Conservation (phyloP, 441 rosid genomes). For the Mallotus repandus region DNA sequence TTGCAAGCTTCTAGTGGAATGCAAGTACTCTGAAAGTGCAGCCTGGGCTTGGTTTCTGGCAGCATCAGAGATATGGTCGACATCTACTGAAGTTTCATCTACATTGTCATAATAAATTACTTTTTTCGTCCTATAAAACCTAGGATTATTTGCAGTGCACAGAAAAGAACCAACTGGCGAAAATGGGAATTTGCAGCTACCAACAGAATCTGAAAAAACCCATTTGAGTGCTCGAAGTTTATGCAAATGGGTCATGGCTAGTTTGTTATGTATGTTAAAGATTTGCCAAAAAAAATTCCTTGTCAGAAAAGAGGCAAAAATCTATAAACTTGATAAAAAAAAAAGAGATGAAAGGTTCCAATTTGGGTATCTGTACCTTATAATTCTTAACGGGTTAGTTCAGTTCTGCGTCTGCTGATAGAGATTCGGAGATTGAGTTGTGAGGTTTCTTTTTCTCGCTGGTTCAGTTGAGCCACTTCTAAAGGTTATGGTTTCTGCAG, state of each 20-base stretch:
- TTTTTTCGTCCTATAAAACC: constrained; percentile 38
- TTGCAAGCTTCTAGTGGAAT: constrained; percentile 57
- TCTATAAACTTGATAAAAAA: background rate
- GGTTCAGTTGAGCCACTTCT: background rate
- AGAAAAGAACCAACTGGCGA: constrained; percentile 25
- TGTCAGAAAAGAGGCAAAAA: background rate
- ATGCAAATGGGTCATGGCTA: constrained; percentile 38
- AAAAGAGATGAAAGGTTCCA: background rate
- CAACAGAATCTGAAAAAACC: constrained; percentile 35
- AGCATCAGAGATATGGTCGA: constrained; percentile 31
- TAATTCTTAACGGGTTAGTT: background rate
- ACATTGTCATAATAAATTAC: constrained; percentile 10
- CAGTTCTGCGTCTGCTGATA: background rate
- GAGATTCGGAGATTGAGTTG: background rate
- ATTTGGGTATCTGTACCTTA: background rate
- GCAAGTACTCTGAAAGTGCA: constrained; percentile 68
- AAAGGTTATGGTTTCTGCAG: background rate
- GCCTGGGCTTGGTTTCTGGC: constrained; percentile 48
- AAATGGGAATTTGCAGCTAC: constrained; percentile 29
- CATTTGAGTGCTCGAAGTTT: constrained; percentile 44
- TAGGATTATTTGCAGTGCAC: constrained; percentile 38
- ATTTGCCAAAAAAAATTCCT: background rate
- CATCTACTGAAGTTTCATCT: constrained; percentile 17
- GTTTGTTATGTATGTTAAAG: background rate
- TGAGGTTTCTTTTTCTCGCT: background rate